Conservation (phyloP, 2,329 filamentous ascomycete species). For the Peltaster fructicola region DNA sequence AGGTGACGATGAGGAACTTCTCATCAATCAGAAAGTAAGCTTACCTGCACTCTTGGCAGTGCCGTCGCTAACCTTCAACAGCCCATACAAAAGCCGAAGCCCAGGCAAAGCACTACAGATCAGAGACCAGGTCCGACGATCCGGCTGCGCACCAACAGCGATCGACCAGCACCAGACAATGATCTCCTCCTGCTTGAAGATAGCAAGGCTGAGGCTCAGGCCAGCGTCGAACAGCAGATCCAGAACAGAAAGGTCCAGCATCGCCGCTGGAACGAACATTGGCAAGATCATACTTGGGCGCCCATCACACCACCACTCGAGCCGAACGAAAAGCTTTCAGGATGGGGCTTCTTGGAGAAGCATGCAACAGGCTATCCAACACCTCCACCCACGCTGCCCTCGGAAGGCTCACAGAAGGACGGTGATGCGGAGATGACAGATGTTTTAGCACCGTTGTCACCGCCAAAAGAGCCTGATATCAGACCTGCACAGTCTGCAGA, state of each 20-base stretch:
- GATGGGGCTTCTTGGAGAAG: conserved; percentile 14
- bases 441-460: conserved; percentile 4
- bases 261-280: conserved; percentile 77
- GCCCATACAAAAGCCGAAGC: conserved; percentile 32
- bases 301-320: conserved; percentile 67
- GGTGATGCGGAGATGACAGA: conserved; percentile 22
- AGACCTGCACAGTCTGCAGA: conserved; percentile 9
- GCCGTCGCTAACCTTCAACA: conserved; percentile 13
- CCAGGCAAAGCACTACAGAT: conserved; percentile 39
- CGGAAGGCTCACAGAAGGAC: conserved; percentile 22
- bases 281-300: conserved; percentile 71
- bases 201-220: conserved; percentile 62
- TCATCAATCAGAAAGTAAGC: conserved; percentile 76
- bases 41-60: conserved; percentile 3
- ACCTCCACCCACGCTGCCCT: conserved; percentile 29
- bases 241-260: conserved; percentile 78
- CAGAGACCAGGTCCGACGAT: conserved; percentile 42
- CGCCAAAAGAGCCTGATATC: conserved; percentile 9
- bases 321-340: conserved; percentile 14
- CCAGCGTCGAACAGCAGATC: conserved; percentile 63
- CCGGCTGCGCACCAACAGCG: conserved; percentile 35
- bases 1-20: conserved; percentile 76
- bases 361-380: conserved; percentile 22
- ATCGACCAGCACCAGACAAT: conserved; percentile 54
- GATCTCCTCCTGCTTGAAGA: conserved; percentile 66